phyloP scores from a whole-genome alignment of 2,329 filamentous ascomycete species.

The Alternaria panax region DNA sequence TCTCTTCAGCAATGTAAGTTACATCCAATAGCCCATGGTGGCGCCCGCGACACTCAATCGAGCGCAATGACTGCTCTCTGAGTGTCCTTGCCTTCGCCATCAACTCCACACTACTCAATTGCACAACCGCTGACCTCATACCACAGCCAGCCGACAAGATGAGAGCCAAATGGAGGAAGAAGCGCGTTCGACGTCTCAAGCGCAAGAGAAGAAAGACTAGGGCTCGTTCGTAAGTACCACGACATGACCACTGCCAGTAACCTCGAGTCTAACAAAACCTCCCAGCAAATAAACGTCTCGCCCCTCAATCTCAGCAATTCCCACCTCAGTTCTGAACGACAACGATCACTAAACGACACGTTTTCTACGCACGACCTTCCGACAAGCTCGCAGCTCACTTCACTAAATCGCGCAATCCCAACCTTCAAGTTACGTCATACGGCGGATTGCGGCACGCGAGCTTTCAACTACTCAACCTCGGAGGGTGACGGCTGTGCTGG shows the following conservation, averaged over 20 bases:
- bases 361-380: slow-evolving; percentile 35
- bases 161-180: slow-evolving; percentile 99
- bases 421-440: slow-evolving; percentile 34
- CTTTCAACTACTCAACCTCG: slow-evolving; percentile 28
- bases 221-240: slow-evolving; percentile 82
- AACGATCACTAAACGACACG: slow-evolving; percentile 38
- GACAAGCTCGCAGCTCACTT: slow-evolving; percentile 31
- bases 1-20: slow-evolving; percentile 54
- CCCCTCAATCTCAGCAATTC: slow-evolving; percentile 50
- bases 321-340: slow-evolving; percentile 41
- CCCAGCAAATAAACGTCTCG: slow-evolving; percentile 61
- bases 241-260: background rate
- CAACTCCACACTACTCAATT: slow-evolving; percentile 19
- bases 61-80: slow-evolving; percentile 18
- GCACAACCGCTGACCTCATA: slow-evolving; percentile 40
- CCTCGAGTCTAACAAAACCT: slow-evolving; percentile 17
- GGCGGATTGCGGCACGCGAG: slow-evolving; percentile 37
- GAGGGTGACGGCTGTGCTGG: slow-evolving; percentile 36
- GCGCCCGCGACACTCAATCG: slow-evolving; percentile 33
- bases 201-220: slow-evolving; percentile 99
- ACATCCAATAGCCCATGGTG: slow-evolving; percentile 5
- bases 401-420: slow-evolving; percentile 23
- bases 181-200: slow-evolving; percentile 98
- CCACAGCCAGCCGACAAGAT: slow-evolving; percentile 60
- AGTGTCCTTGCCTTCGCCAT: slow-evolving; percentile 8